Percentiles rank a stretch among this genome's conserved stretches.
Conservation (phyloP, 2,329 filamentous ascomycete species). For the Oidium heveae region DNA sequence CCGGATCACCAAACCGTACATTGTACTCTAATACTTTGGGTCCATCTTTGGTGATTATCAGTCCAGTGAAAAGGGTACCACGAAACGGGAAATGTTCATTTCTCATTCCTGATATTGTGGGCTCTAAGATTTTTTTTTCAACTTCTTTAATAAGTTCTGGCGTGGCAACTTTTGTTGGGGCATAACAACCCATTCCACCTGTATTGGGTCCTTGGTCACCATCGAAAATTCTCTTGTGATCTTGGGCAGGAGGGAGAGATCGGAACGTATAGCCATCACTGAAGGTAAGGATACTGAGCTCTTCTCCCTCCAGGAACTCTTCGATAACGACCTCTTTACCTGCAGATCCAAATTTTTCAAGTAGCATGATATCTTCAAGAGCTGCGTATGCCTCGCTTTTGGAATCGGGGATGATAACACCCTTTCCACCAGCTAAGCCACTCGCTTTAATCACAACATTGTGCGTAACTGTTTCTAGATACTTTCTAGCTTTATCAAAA, state of each 20-base stretch:
- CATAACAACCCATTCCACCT: conserved; percentile 3
- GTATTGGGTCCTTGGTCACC: conserved; percentile 21
- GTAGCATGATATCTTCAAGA: conserved; percentile 73
- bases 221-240: conserved; percentile 88
- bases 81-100: conserved; percentile 49
- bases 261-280: conserved; percentile 68
- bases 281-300: conserved; percentile 77
- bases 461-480: conserved; percentile 46
- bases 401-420: conserved; percentile 45
- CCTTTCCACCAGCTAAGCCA: conserved; percentile 82
- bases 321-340: conserved; percentile 82
- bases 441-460: conserved; percentile 82
- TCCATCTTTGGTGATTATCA: conserved; percentile 70
- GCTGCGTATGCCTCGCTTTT: conserved; percentile 65
- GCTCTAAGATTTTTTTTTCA: conserved; percentile 61
- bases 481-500: conserved; percentile 44
- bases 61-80: conserved; percentile 64
- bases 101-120: conserved; percentile 72
- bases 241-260: conserved; percentile 73
- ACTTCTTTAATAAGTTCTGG: conserved; percentile 50
- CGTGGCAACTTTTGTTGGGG: conserved; percentile 1
- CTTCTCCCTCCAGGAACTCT: conserved; percentile 75
- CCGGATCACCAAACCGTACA: conserved; percentile 75
- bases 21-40: conserved; percentile 82
- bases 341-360: conserved; percentile 62